Conservation (phyloP, 1,284 basidiomycete species). For the Trametes pubescens region DNA sequence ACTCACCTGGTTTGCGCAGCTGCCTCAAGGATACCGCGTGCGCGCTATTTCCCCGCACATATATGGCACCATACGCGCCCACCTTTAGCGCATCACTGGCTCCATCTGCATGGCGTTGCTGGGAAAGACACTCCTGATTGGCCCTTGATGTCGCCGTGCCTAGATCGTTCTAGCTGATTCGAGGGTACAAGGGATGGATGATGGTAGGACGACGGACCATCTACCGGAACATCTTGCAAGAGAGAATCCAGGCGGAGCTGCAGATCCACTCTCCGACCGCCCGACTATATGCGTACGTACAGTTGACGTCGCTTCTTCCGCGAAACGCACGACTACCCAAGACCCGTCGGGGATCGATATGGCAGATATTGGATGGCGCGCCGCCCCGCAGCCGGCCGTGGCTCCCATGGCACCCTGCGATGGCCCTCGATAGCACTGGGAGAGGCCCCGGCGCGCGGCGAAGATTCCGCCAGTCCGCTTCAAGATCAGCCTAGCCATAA, state of each 20-base stretch:
- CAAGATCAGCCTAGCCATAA: slow-evolving; percentile 22
- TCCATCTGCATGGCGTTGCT: slow-evolving; percentile 13
- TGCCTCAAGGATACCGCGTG: slow-evolving; percentile 1
- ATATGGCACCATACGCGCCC: slow-evolving; percentile 30
- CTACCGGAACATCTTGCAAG: neutral
- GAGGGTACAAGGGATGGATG: slow-evolving; percentile 7
- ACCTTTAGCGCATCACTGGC: slow-evolving; percentile 19
- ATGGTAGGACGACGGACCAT: neutral
- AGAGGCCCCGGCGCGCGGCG: slow-evolving; percentile 10
- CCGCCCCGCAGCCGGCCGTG: slow-evolving; percentile 3
- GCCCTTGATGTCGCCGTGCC: slow-evolving; percentile 14
- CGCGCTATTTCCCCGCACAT: slow-evolving; percentile 8
- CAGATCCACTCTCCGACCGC: slow-evolving; percentile 17
- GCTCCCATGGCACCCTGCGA: slow-evolving; percentile 7
- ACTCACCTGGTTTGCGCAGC: slow-evolving; percentile 6
- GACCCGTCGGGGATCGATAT: slow-evolving; percentile 15
- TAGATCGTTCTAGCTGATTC: slow-evolving; percentile 23
- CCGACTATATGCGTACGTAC: slow-evolving; percentile 5
- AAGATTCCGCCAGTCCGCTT: slow-evolving; percentile 16
- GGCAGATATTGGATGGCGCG: neutral
- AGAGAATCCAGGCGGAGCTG: slow-evolving; percentile 14
- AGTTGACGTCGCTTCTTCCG: slow-evolving; percentile 26
- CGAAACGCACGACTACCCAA: slow-evolving; percentile 17
- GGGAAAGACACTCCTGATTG: slow-evolving; percentile 17
- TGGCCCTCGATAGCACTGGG: slow-evolving; percentile 20